These are phyloP conservation scores for Boletus rufocinnamomeus DNA, from an alignment of 768 basidiomycete species.

Conservation along the genomic window DNA sequence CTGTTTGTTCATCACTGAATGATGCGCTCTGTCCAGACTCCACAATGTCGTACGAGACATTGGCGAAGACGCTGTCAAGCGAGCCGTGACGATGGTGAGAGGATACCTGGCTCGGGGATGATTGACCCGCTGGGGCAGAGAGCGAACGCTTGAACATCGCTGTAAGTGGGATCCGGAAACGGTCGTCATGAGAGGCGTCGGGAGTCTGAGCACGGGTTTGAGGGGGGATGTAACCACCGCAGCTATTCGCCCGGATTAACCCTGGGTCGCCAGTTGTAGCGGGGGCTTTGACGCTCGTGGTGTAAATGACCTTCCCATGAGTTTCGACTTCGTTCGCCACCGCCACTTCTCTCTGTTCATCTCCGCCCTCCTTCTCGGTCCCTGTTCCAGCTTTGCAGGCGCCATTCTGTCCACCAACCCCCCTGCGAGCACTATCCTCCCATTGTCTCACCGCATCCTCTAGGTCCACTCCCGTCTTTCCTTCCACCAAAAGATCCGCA, in stretches of 20 bases:
- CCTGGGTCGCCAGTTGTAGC: neutral
- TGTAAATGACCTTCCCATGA: slow-evolving; percentile 10
- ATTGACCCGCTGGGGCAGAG: slow-evolving; percentile 50
- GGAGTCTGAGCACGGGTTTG: slow-evolving; percentile 33
- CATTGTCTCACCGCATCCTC: slow-evolving; percentile 62
- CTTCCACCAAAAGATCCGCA: slow-evolving; percentile 63
- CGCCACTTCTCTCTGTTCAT: slow-evolving; percentile 26
- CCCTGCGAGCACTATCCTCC: slow-evolving; percentile 24
- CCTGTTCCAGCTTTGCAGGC: slow-evolving; percentile 4
- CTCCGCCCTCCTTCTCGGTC: slow-evolving; percentile 21
- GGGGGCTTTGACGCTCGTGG: neutral
- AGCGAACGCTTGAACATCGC: slow-evolving; percentile 67
- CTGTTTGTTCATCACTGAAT: slow-evolving; percentile 22
- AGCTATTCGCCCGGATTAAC: slow-evolving; percentile 2
- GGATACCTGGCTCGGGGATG: slow-evolving; percentile 9
- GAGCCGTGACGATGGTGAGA: slow-evolving; percentile 27
- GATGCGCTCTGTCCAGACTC: slow-evolving; percentile 20
- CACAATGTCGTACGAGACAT: slow-evolving; percentile 33
- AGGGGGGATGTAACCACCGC: slow-evolving; percentile 4
- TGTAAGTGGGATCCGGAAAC: slow-evolving; percentile 54
- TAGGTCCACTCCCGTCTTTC: slow-evolving; percentile 64
- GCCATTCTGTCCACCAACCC: slow-evolving; percentile 5
- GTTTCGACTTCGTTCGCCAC: slow-evolving; percentile 17
- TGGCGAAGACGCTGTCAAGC: slow-evolving; percentile 33
- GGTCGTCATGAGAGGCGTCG: slow-evolving; percentile 25